Base-by-base conservation (phyloP, 257 asterid species). In the Capsicum baccatum region DNA sequence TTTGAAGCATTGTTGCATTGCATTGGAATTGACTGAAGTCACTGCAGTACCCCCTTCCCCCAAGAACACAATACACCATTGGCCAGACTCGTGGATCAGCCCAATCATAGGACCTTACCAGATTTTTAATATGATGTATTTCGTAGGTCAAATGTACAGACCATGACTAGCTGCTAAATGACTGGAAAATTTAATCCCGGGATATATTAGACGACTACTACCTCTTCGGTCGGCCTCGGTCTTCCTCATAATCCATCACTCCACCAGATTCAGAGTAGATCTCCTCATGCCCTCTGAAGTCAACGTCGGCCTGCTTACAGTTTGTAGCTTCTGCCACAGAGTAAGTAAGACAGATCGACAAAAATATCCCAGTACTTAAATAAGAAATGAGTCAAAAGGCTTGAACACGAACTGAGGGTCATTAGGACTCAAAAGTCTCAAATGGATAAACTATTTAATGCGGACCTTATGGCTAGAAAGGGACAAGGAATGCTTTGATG, bases 181-280 rank as follows among this genome's bases (percentile, higher is more conserved):
- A n/a, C 83, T 63, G 62, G 35, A 59, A 57, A 83, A 74, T 80
- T 85, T 79, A 69, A 57, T 81, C 81, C 81, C 63, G 15, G 63
- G 26, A 52, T 42, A 26, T 13, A 52, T 52, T 52, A 76, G 21
- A 76, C 47, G 52, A 76, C 63, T 26, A 76, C 81, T 93, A 97
- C 99, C 99, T 95, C 94, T 97, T 97, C 14, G 95, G 89, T 85
- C 98, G 94, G 89, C 93, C 90, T 58, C 96, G 93, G 74, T 97
- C 97, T 91, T 97, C 98, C 91, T 93, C 98, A 33, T 86, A 95
- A 89, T 92, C 97, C 98, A 97, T 97, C 91, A 95, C 95, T 92
- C 99, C 98, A 83, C 95, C 97, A 87, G 89, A 93, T 90, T 97
- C 98, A 90, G 95, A 87, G 90, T 87, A 91, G 92, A 93, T 85